Conservation (phyloP, 2,329 filamentous ascomycete species). For the Neonectria faginata region DNA sequence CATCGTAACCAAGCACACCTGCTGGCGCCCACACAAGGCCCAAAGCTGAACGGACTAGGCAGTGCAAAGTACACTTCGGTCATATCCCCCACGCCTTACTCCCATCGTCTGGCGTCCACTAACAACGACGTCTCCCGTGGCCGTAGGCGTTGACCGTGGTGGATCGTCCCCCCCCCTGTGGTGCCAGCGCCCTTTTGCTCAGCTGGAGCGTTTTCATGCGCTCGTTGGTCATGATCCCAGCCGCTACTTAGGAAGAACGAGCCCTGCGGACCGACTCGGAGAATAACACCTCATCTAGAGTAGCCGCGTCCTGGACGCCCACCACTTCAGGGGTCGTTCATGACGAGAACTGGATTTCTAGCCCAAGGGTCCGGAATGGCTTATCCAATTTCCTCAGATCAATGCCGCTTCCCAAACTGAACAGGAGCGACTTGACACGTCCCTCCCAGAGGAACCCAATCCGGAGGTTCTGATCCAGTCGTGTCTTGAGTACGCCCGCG, state of each 20-base stretch:
- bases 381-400: conserved; percentile 82
- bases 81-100: conserved; percentile 8
- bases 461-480: conserved; percentile 87
- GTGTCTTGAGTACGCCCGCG: conserved; percentile 88
- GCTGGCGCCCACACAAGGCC: conserved; percentile 8
- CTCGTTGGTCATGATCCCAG: conserved; percentile 25
- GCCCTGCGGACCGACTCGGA: conserved; percentile 22
- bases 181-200: conserved; percentile 16
- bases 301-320: not conserved
- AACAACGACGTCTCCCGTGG: conserved; percentile 20
- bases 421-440: conserved; percentile 89
- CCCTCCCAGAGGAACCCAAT: conserved; percentile 94
- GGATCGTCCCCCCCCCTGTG: conserved; percentile 15
- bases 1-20: conserved; percentile 12
- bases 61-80: conserved; percentile 3
- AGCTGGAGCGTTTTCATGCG: conserved; percentile 21
- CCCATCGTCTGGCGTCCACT: not conserved
- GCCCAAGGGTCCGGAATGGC: conserved; percentile 79
- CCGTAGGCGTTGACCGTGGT: conserved; percentile 22
- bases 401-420: conserved; percentile 88
- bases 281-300: conserved; percentile 7
- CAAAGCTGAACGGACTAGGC: conserved; percentile 3
- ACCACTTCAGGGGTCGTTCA: conserved; percentile 54
- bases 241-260: conserved; percentile 1
- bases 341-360: conserved; percentile 87